Base-by-base conservation (phyloP, 1,139 yeast species). In the Kurtzmaniella quercitrusa region DNA sequence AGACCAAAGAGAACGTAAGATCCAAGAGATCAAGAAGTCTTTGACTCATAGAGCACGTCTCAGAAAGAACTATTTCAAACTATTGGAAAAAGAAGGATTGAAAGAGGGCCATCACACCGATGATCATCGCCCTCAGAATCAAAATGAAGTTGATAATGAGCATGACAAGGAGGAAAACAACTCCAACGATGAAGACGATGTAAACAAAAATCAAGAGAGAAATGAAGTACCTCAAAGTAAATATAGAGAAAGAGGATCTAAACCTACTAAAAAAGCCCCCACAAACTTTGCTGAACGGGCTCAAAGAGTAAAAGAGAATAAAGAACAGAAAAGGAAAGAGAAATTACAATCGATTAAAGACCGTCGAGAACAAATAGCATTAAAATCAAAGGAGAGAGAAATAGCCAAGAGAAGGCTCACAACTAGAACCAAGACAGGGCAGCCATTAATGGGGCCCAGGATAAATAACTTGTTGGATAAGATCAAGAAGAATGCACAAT, bases 381-480 rank as follows among this genome's bases (percentile, higher is more conserved):
- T 50, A 41, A 54, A 59, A 38, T 50, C 59, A 41, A 48, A 51
- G 46, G 61, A 63, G 45, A 55, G 71, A 47, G 77, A 73, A 46
- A 61, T 63, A 41, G 76, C 75, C 54, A 75, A 79, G 49, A 77
- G 76, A 46, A 67, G 65, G 33, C 52, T 85, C 10, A 65, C 80
- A 1, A 76, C 84, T 50, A 81, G 71, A 47, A 90, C 96, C 1
- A 72, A 72, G 50, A 62, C 72, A 5, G 97, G 98, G 1, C 98
- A 91, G 60, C 97, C 97, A 2, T 63, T 79, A 41, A 88, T 91
- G 95, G 96, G 89, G 0, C 94, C 96, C 9, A 77, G 95, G 59
- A 88, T 91, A 47, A 85, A 81, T 47, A 79, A 82, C 52, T 68
- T 91, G 38, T 70, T 91, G 44, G 95, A 86, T 45, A 88, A 89